Base-by-base conservation (phyloP, 257 asterid genomes). In the Salvia hispanica region DNA sequence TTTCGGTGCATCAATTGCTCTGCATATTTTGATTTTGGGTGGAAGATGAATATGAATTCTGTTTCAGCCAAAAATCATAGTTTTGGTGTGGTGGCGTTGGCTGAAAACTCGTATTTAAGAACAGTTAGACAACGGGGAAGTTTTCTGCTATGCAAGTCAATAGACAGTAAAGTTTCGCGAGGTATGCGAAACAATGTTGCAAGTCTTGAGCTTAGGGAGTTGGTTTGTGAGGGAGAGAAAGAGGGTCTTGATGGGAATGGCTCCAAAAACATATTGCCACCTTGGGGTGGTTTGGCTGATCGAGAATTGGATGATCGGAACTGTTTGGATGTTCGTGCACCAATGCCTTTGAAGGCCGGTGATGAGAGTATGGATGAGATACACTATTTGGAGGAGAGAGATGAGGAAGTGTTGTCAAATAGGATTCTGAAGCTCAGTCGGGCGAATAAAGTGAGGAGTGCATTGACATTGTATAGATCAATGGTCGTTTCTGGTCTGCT, bases 351-450 rank as follows among this genome's bases (percentile, higher is more conserved):
- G 28, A 58, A 74, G 53, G 43, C 57, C 14, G 55, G 28, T 34
- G 70, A 70, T 72, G 67, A 50, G 73, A 59, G 18, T 58, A 84
- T 56, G 67, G 71, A 69, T 56, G 82, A 79, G 79, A 66, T 86
- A 33, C 68, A 75, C 74, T 88, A 78, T 69, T 75, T 93, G 77
- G 99, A 90, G 85, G 97, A 90, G 77, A 81, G 80, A 72, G 54
- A 86, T 57, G 97, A 85, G 74, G 80, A 73, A 46, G 61, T 70
- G 37, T 71, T 93, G 8, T 90, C 99, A 0, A 77, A 80, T 47
- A 90, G 99, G 90, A 75, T 93, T 47, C 78, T 93, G 85, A 84
- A 79, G 76, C 97, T 93, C 61, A 86, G 97, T 73, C 78, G 95
- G 71, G 62, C 74, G 33, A 93, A 90, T 72, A 93, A 88, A 78